Evolutionary conservation across 1,284 basidiomycete species (phyloP), one percentile per base, ranked within the genome.

Genomic region (Cutaneotrichosporon cavernicola): DNA sequence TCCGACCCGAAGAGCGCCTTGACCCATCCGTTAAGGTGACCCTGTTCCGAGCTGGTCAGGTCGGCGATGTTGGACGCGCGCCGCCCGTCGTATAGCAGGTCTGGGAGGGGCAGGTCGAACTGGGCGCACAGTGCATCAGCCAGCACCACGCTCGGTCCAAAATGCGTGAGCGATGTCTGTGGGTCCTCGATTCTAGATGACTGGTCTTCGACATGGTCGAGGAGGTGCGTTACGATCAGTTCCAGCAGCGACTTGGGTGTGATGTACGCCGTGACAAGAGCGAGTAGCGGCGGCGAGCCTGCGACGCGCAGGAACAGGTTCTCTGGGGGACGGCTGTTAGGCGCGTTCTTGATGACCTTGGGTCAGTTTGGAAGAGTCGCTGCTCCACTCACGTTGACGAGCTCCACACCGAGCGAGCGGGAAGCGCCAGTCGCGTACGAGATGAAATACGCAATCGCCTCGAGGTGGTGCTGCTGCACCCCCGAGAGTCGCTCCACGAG

Each of bases 1-100:
- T 79, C 76, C 4, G 78, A 74, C 18, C 80, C 79, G 65, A 80
- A 76, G 36, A 81, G 66, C 8, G 80, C 80, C 49, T 78, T 76
- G 43, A 78, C 70, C 80, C 80, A 81, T 22, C 76, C 76, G 58
- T 76, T 76, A 51, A 79, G 52, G 49, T 70, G 76, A 1, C 69
- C 67, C 5, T 78, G 73, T 6, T 70, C 69, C 0, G 65, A 46
- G 4, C 32, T 11, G 58, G 22, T 40, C 16, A 84, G 66, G 26
- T 75, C 71, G 0, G 69, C 62, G 1, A 82, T 68, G 8, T 71
- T 58, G 1, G 71, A 63, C 2, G 76, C 75, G 7, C 73, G 71
- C 9, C 81, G 69, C 2, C 75, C 70, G 22, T 74, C 67, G 26
- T 72, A 68, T 7, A 77, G 38, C 9, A 76, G 60, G 31, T 69